Conservation (phyloP, 495 filamentous ascomycete genomes). For the Chaetomium tenue region DNA sequence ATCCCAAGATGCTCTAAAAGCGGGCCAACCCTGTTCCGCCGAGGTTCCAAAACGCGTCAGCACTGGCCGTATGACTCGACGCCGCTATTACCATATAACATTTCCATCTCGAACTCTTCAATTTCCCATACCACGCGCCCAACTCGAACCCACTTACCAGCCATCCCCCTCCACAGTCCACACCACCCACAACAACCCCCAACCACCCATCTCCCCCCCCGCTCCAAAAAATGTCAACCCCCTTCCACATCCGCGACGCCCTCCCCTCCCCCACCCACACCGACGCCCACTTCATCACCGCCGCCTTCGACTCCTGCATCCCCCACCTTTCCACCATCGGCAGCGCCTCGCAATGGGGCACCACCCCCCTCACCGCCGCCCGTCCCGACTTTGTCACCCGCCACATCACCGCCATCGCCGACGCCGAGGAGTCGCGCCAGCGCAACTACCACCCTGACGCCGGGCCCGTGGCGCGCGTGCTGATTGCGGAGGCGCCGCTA, state of each 20-base stretch:
- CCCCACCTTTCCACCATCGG: conserved; percentile 24
- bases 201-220: no score
- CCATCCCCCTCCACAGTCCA: no score
- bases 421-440: conserved; percentile 7
- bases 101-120: neutral
- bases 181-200: neutral
- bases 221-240: neutral
- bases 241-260: conserved; percentile 24
- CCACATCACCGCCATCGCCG: conserved; percentile 19
- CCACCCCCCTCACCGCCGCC: conserved; percentile 5
- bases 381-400: conserved; percentile 14
- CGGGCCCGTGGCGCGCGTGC: conserved; percentile 8
- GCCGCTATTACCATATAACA: neutral
- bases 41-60: no score
- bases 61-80: neutral
- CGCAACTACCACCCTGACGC: neutral
- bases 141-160: neutral
- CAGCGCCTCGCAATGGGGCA: conserved; percentile 23
- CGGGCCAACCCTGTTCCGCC: neutral
- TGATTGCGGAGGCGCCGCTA: conserved; percentile 16
- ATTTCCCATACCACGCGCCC: neutral
- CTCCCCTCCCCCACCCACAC: conserved; percentile 16
- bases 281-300: conserved; percentile 21
- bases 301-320: conserved; percentile 18
- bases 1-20: neutral